phyloP scores from a whole-genome alignment of 495 filamentous ascomycete genomes.

The Amorphotheca resinae region DNA sequence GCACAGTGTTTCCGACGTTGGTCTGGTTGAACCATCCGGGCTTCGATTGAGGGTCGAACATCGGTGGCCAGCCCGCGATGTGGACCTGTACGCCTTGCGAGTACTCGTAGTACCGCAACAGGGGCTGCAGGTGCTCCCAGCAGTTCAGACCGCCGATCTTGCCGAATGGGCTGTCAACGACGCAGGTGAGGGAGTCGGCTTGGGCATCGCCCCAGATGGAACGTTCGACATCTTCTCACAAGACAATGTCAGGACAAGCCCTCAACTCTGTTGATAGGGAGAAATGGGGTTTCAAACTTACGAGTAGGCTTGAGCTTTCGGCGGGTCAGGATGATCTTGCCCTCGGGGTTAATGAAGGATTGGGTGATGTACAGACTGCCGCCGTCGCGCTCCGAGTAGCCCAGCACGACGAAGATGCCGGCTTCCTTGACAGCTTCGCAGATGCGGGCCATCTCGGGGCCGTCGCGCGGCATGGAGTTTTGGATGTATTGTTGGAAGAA shows the following conservation, averaged over 20 bases:
- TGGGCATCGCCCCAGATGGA: slow-evolving; percentile 47
- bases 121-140: slow-evolving; percentile 49
- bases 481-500: slow-evolving; percentile 28
- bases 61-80: slow-evolving; percentile 44
- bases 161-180: slow-evolving; percentile 30
- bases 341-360: slow-evolving; percentile 33
- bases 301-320: slow-evolving; percentile 50
- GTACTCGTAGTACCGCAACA: slow-evolving; percentile 45
- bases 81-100: slow-evolving; percentile 41
- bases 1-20: slow-evolving; percentile 21
- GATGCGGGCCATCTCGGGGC: slow-evolving; percentile 36
- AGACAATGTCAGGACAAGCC: neutral
- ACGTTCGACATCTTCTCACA: slow-evolving; percentile 38
- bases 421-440: slow-evolving; percentile 27
- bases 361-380: slow-evolving; percentile 46
- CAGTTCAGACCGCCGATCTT: slow-evolving; percentile 35
- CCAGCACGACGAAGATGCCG: slow-evolving; percentile 36
- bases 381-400: slow-evolving; percentile 38
- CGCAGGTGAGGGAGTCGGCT: slow-evolving; percentile 26
- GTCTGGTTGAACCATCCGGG: slow-evolving; percentile 26
- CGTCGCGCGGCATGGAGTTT: slow-evolving; percentile 34
- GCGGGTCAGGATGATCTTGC: slow-evolving; percentile 32
- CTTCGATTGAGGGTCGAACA: slow-evolving; percentile 13
- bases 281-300: slow-evolving; percentile 19
- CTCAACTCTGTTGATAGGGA: neutral